Evolutionary conservation across 1,284 basidiomycete species (phyloP).

Genomic region (Microstroma glucosiphilum): DNA sequence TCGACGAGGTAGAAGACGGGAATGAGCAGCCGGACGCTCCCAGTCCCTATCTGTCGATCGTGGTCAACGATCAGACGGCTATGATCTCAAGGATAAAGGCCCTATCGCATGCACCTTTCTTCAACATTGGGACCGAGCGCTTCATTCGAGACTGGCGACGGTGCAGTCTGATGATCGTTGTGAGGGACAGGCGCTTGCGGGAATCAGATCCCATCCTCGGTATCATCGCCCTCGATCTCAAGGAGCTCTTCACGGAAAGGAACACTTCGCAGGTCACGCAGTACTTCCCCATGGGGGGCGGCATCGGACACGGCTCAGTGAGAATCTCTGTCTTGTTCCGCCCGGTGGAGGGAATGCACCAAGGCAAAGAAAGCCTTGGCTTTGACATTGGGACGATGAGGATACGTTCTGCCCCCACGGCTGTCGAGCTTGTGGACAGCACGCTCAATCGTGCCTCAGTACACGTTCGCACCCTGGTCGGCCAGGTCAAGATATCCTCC

Average conservation of each 20-base stretch:
- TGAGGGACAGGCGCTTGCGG: conserved; percentile 47
- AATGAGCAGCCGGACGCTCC: conserved; percentile 28
- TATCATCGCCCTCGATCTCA: conserved; percentile 31
- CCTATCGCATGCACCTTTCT: conserved; percentile 53
- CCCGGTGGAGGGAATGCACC: conserved; percentile 17
- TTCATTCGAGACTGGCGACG: conserved; percentile 54
- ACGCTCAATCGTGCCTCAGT: conserved; percentile 18
- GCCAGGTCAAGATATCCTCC: conserved; percentile 15
- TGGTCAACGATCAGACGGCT: conserved; percentile 54
- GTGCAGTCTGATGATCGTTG: conserved; percentile 53
- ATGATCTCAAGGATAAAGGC: conserved; percentile 53
- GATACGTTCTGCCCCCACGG: conserved; percentile 19
- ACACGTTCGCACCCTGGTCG: conserved; percentile 22
- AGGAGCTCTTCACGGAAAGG: conserved; percentile 21
- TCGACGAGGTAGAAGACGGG: conserved; percentile 25
- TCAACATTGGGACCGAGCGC: conserved; percentile 54
- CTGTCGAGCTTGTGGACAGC: conserved; percentile 24
- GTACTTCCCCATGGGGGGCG: conserved; percentile 33
- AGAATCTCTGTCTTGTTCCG: conserved; percentile 28
- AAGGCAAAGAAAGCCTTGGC: conserved; percentile 19
- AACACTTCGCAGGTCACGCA: conserved; percentile 27
- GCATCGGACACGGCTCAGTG: conserved; percentile 24
- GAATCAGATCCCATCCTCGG: conserved; percentile 31
- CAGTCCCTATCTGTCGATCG: conserved; percentile 51
- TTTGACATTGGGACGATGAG: conserved; percentile 23